These are phyloP conservation scores for Cucurbitaria berberidis DNA, from an alignment of 2,329 filamentous ascomycete species.

Conservation along the genomic window DNA sequence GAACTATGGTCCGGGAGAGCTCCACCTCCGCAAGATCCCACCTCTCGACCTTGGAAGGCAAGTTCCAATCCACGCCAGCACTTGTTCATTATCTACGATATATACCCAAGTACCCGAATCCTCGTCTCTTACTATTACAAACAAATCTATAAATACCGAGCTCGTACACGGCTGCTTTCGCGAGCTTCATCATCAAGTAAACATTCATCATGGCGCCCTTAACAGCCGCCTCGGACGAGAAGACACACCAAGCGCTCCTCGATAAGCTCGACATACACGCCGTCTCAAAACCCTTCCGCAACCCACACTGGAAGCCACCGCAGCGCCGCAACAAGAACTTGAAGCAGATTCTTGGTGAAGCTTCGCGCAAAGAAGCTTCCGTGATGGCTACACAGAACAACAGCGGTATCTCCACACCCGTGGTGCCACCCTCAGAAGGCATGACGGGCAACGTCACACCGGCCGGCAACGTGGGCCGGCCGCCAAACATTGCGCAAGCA, in stretches of 20 bases:
- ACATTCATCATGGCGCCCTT: slow-evolving; percentile 60
- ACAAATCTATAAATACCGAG: not conserved
- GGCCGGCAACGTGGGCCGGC: slow-evolving; percentile 68
- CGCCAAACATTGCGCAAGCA: slow-evolving; percentile 80
- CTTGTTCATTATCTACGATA: not conserved
- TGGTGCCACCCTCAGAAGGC: slow-evolving; percentile 43
- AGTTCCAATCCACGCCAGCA: not conserved
- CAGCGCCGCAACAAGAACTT: slow-evolving; percentile 98
- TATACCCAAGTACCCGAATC: too few relatives aligned
- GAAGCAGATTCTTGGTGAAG: slow-evolving; percentile 93
- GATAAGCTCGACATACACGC: slow-evolving; percentile 91
- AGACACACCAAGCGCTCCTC: slow-evolving; percentile 80
- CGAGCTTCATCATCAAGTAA: not conserved
- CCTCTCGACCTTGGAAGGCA: not conserved
- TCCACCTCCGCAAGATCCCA: slow-evolving; percentile 30
- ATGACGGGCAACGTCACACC: slow-evolving; percentile 49
- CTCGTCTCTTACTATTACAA: not conserved
- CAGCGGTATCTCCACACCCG: slow-evolving; percentile 76
- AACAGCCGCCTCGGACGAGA: slow-evolving; percentile 75
- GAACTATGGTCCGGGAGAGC: slow-evolving; percentile 20
- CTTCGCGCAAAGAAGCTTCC: slow-evolving; percentile 86
- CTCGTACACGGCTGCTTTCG: not conserved
- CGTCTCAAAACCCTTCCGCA: slow-evolving; percentile 88
- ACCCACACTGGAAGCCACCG: slow-evolving; percentile 86
- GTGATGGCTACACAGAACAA: slow-evolving; percentile 81